Percentiles rank a stretch among this genome's conserved stretches.
phyloP scores from a whole-genome alignment of 1,284 basidiomycete genomes.

The Nidula niveotomentosa region DNA sequence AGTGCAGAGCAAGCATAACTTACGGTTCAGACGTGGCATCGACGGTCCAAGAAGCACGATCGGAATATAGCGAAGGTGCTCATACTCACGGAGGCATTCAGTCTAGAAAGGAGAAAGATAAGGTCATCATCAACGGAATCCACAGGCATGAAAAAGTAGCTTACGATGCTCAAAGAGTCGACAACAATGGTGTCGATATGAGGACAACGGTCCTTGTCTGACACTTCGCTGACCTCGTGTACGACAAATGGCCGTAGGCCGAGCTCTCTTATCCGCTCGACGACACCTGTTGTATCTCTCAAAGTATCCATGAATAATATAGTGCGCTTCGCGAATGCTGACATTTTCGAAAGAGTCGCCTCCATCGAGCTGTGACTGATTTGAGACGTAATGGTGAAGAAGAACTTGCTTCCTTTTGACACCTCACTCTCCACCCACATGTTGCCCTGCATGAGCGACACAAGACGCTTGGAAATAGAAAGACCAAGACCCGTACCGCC shows the following conservation, averaged over 20 bases:
- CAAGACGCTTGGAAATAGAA: conserved; percentile 93
- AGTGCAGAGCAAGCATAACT: conserved; percentile 26
- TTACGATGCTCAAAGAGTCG: conserved; percentile 82
- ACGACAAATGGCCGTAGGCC: conserved; percentile 83
- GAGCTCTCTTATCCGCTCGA: conserved; percentile 77
- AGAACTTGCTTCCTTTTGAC: conserved; percentile 93
- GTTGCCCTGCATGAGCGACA: conserved; percentile 97
- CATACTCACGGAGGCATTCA: conserved; percentile 87
- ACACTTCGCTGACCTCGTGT: conserved; percentile 77
- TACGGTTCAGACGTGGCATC: conserved; percentile 73
- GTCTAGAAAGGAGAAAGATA: conserved; percentile 49
- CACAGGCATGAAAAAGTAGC: conserved; percentile 27
- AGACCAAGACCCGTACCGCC: conserved; percentile 98
- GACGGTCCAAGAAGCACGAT: conserved; percentile 91
- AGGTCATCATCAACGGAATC: conserved; percentile 4
- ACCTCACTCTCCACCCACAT: conserved; percentile 98
- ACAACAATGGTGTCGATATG: conserved; percentile 97
- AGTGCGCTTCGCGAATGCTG: conserved; percentile 75
- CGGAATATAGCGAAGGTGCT: conserved; percentile 96
- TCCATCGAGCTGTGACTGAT: conserved; percentile 78
- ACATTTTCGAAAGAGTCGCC: conserved; percentile 72
- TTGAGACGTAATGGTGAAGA: conserved; percentile 91
- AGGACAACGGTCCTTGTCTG: conserved; percentile 79
- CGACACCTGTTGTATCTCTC: conserved; percentile 76
- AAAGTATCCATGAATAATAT: conserved; percentile 93